Conservation (phyloP, 306 rosid species). For the Elaeagnus macrophylla region DNA sequence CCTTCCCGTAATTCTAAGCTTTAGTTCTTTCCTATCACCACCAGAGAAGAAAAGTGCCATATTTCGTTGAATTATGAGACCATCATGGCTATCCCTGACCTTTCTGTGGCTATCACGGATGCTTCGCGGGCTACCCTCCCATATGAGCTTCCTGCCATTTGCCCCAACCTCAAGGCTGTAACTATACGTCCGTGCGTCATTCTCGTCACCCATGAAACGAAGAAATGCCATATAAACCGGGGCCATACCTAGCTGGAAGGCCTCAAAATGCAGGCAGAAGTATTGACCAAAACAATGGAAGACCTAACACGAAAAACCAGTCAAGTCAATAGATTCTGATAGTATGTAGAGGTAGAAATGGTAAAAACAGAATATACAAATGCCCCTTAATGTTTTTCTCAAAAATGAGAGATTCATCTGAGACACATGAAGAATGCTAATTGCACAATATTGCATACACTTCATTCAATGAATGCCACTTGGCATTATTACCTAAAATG, state of each 20-base stretch:
- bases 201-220: slow-evolving; percentile 94
- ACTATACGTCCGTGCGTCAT: slow-evolving; percentile 82
- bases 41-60: slow-evolving; percentile 98
- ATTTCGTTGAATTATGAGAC: slow-evolving; percentile 85
- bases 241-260: slow-evolving; percentile 95
- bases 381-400: too few relatives aligned
- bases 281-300: slow-evolving; percentile 97
- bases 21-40: slow-evolving; percentile 94
- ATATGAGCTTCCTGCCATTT: slow-evolving; percentile 76
- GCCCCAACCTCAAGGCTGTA: slow-evolving; percentile 96
- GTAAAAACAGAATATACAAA: too few relatives aligned
- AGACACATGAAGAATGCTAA: too few relatives aligned
- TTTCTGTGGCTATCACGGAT: slow-evolving; percentile 84
- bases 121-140: slow-evolving; percentile 94
- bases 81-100: slow-evolving; percentile 96
- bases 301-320: slow-evolving; percentile 42
- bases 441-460: too few relatives aligned
- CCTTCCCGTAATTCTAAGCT: slow-evolving; percentile 92
- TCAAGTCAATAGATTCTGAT: slow-evolving; percentile 19
- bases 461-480: too few relatives aligned
- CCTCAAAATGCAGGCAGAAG: slow-evolving; percentile 97
- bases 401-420: too few relatives aligned
- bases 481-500: too few relatives aligned
- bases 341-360: too few relatives aligned
- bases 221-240: slow-evolving; percentile 98